Evolutionary conservation across 2,329 filamentous ascomycete genomes (phyloP), one percentile per base, ranked within the genome.

Genomic region (Fusarium tricinctum): DNA sequence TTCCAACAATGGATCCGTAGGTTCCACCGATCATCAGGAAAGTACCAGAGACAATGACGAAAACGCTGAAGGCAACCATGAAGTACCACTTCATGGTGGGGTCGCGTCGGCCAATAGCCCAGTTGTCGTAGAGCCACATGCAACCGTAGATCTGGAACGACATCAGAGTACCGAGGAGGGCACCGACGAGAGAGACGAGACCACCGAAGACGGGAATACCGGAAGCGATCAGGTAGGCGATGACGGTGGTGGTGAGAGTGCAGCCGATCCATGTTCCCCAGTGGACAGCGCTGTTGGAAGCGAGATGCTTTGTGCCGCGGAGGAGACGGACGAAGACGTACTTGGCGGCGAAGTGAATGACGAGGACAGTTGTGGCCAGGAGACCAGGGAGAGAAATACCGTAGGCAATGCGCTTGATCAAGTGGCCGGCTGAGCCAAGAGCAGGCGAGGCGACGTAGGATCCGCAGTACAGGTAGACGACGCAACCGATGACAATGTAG

Each of bases 401-500:
- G 51, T 85, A 85, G 48, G 74, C 77, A 13, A 83, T 71, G 61
- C 80, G 83, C 76, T 84, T 84, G 58, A 82, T 74, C 1, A 73
- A 57, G 1, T 53, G 30, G 5, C 82, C 82, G 1, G 81, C 82
- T 13, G 81, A 83, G 3, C 82, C 83, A 12, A 85, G 78, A 13
- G 82, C 82, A 0, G 83, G 83, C 0, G 81, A 83, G 0, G 82
- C 79, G 6, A 85, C 81, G 58, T 80, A 83, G 0, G 80, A 81
- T 0, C 83, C 83, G 62, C 81, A 83, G 70, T 76, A 84, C 32
- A 80, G 78, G 72, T 84, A 84, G 4, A 84, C 79, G 0, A 84
- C 80, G 3, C 76, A 66, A 8, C 75, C 75, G n/a, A 81, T 77
- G 13, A 74, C 58, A 12, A 76, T 50, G 20, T 80, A 80, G 19